Percentiles rank a stretch among this genome's conserved stretches.
These are phyloP conservation scores for Colletotrichum endophyticum DNA, from an alignment of 2,329 filamentous ascomycete species.

Conservation along the genomic window DNA sequence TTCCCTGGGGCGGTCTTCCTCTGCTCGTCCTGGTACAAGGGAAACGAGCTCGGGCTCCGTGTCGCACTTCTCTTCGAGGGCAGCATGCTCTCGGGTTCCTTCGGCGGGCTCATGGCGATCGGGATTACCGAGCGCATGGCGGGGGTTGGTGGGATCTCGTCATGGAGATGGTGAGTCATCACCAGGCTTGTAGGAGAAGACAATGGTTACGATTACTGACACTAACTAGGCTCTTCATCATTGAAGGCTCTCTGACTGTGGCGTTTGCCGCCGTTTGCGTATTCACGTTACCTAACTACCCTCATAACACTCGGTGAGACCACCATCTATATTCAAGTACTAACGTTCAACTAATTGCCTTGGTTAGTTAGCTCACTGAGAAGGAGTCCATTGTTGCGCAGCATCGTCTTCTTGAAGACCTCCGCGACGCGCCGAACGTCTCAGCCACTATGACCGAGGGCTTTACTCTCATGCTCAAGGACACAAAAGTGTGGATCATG, in stretches of 20 bases:
- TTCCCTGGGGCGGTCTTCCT: slow-evolving; percentile 30
- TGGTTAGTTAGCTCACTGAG: background rate
- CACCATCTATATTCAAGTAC: no score
- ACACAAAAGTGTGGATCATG: background rate
- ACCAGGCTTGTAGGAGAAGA: background rate
- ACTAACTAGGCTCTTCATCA: slow-evolving; percentile 14
- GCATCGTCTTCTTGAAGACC: background rate
- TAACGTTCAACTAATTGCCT: no score
- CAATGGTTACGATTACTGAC: background rate
- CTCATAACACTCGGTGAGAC: background rate
- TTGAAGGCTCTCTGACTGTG: slow-evolving; percentile 19
- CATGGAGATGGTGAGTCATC: slow-evolving; percentile 29
- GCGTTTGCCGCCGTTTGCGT: background rate
- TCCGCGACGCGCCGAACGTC: background rate
- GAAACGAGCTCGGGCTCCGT: slow-evolving; percentile 27
- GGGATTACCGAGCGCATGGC: slow-evolving; percentile 29
- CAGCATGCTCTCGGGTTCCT: slow-evolving; percentile 26
- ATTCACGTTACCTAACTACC: slow-evolving; percentile 12
- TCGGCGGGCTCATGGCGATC: slow-evolving; percentile 28
- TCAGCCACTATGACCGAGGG: background rate
- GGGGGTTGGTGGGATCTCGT: slow-evolving; percentile 26
- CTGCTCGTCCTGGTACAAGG: slow-evolving; percentile 33
- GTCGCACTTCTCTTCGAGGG: slow-evolving; percentile 27
- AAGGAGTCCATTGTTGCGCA: background rate
- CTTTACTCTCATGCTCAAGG: background rate